Base-by-base conservation (phyloP, 352 stramenopile genomes). In the Phytophthora cryptogea region DNA sequence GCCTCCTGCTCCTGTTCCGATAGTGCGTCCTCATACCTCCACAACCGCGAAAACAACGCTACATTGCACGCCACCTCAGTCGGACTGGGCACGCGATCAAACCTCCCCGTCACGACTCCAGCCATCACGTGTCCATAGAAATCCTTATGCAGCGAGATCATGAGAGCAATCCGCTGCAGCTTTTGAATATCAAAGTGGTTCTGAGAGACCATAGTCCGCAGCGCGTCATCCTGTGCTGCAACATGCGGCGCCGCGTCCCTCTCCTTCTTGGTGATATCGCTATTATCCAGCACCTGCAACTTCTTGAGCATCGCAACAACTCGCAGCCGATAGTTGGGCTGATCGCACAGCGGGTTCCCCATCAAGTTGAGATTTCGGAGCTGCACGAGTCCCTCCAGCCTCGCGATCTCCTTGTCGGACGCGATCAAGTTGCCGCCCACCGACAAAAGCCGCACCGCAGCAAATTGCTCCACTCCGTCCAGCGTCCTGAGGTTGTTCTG, bases 121-220 rank as follows among this genome's bases (percentile, higher is more conserved):
- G 61, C 56, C 32, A 88, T 55, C 37, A 90, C 74, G 3, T 67
- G 35, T 3, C 70, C 63, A n/a, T 78, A 80, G n/a, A 95, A 77
- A n/a, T 89, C 72, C 4, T 71, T 62, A 8, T 85, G 78, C 23
- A 93, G 42, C 8, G 42, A 10, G 48, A 91, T 82, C 49, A 88
- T 57, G 44, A 55, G 37, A 8, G 61, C 57, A 33, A 90, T 70
- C 0, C 69, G 71, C 56, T 90, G 82, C 3, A 92, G 59, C 48
- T 88, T 90, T 44, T 89, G 72, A 26, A 90, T 91, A 8, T 76
- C 70, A 41, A 84, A 72, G 65, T 95, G 86, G 51, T 93, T 92
- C 28, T 70, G 66, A 7, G 78, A 51, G 11, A 90, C 61, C 59
- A 88, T 76, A 9, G 40, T 37, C 5, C 83, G 66, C 27, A 87